Evolutionary conservation across 2,329 filamentous ascomycete genomes (phyloP).

Genomic region (Ceratocystis cubensis): DNA sequence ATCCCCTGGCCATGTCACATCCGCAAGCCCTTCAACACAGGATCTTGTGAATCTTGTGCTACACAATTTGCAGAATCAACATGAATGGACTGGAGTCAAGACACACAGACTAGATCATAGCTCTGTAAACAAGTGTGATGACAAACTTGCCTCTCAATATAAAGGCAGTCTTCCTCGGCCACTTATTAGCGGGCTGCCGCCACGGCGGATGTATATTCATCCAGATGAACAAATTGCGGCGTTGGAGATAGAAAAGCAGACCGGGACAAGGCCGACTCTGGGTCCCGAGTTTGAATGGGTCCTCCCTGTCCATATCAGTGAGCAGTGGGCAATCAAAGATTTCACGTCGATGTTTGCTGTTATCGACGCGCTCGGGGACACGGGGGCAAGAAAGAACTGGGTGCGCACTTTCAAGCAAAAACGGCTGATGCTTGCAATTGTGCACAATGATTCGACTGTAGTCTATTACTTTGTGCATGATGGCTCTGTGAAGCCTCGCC

Average conservation of each 20-base stretch:
- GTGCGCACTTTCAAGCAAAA: slow-evolving; percentile 42
- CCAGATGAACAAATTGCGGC: slow-evolving; percentile 70
- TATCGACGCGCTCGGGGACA: slow-evolving; percentile 30
- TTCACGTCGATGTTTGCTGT: slow-evolving; percentile 61
- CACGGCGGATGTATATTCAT: slow-evolving; percentile 61
- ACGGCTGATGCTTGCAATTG: slow-evolving; percentile 58
- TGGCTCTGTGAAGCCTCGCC: slow-evolving; percentile 73
- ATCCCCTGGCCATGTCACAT: not conserved
- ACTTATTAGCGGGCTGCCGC: slow-evolving; percentile 60
- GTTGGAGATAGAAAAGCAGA: slow-evolving; percentile 46
- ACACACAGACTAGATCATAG: slow-evolving; percentile 34
- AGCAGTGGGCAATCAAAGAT: slow-evolving; percentile 55
- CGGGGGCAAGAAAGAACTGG: slow-evolving; percentile 29
- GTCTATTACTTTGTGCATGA: slow-evolving; percentile 79
- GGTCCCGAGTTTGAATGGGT: slow-evolving; percentile 61
- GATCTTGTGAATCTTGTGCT: slow-evolving; percentile 38
- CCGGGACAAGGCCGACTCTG: slow-evolving; percentile 35
- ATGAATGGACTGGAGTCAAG: slow-evolving; percentile 56
- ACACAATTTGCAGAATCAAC: slow-evolving; percentile 61
- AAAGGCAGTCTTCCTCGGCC: slow-evolving; percentile 33
- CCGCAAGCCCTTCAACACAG: slow-evolving; percentile 15
- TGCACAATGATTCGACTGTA: slow-evolving; percentile 70
- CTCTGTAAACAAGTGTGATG: slow-evolving; percentile 9
- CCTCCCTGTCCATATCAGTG: slow-evolving; percentile 56
- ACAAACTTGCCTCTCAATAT: slow-evolving; percentile 11